Evolutionary conservation across 2,329 filamentous ascomycete genomes (phyloP).

Genomic region (Pseudocercospora macadamiae): DNA sequence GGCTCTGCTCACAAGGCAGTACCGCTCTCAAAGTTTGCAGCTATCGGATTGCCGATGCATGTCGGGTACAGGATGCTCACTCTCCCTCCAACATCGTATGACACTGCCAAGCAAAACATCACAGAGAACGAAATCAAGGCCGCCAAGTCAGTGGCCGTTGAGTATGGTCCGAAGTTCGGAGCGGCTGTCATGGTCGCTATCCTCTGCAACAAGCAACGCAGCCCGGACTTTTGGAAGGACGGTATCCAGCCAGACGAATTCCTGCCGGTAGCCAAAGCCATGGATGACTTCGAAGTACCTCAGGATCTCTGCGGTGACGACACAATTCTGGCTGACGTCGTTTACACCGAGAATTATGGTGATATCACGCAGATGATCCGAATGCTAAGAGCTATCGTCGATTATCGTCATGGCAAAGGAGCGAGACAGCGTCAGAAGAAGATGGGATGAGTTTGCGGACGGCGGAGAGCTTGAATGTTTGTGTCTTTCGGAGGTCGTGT

Average conservation of each 20-base stretch:
- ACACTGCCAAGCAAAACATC: no score
- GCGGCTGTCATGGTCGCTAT: slow-evolving; percentile 7
- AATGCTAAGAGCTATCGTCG: slow-evolving; percentile 12
- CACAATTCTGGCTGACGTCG: slow-evolving; percentile 7
- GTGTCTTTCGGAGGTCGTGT: no score
- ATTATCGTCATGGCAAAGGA: slow-evolving; percentile 9
- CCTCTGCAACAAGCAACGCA: background rate
- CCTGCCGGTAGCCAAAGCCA: background rate
- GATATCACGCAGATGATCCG: slow-evolving; percentile 15
- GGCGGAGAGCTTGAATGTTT: no score
- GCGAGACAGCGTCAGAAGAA: background rate
- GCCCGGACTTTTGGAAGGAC: background rate
- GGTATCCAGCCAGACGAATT: background rate
- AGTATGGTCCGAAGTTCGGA: slow-evolving; percentile 1
- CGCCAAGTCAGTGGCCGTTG: background rate
- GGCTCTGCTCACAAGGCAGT: slow-evolving; percentile 11
- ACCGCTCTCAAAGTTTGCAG: background rate
- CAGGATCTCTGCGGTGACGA: slow-evolving; percentile 6
- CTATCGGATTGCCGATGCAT: no score
- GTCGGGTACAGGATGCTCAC: no score
- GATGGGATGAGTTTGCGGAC: no score
- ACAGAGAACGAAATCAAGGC: background rate
- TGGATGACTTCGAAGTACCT: background rate
- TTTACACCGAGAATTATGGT: background rate
- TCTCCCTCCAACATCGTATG: no score